phyloP scores from a whole-genome alignment of 768 basidiomycete genomes.

The Lentinula raphanica region DNA sequence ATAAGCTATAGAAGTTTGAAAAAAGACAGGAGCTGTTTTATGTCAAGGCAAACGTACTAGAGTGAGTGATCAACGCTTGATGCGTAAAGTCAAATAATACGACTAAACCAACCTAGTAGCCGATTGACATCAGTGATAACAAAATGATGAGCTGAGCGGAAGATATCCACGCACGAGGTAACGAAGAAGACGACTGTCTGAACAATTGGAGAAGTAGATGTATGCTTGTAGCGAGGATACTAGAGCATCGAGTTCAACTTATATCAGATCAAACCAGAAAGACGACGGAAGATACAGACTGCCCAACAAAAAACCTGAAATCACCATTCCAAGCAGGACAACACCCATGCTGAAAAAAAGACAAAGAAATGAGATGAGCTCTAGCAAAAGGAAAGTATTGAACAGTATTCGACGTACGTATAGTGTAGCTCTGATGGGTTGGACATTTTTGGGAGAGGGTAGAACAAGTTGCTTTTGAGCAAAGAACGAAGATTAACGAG shows the following conservation, averaged over 20 bases:
- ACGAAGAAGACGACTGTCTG: constrained; percentile 38
- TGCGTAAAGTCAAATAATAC: constrained; percentile 42
- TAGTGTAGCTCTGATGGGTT: background rate
- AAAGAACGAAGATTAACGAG: background rate
- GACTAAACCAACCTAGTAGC: constrained; percentile 32
- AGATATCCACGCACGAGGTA: constrained; percentile 25
- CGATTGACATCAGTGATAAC: background rate
- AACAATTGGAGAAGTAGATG: constrained; percentile 39
- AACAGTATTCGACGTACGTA: background rate
- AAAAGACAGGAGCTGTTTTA: background rate
- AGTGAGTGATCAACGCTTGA: constrained; percentile 42
- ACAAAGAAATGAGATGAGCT: no score
- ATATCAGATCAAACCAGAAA: background rate
- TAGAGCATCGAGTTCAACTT: background rate
- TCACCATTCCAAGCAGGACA: background rate
- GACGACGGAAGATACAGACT: background rate
- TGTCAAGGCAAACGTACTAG: constrained; percentile 25
- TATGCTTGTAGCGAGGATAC: constrained; percentile 41
- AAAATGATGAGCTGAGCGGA: background rate
- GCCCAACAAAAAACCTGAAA: background rate
- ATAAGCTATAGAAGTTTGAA: background rate
- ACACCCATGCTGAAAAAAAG: constrained; percentile 6
- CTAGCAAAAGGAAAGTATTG: no score
- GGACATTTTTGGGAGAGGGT: background rate
- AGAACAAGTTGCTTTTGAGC: no score